A percentile compares a stretch with the other conserved stretches of the same genome.
phyloP scores from a whole-genome alignment of 371 early-diverging fungal species.

The Paraphysoderma sedebokerense region DNA sequence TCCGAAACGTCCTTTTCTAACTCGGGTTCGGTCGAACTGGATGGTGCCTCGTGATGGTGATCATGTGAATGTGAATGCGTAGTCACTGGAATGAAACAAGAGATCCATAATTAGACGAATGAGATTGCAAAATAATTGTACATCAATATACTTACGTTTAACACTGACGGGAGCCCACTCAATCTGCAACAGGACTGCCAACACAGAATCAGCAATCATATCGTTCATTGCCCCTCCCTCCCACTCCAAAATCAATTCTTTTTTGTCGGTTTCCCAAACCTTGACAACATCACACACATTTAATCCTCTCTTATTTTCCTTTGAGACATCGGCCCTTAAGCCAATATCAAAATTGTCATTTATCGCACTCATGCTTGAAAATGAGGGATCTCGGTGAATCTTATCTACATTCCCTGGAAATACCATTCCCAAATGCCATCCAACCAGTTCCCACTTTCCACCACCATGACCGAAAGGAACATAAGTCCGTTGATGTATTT shows the following conservation, averaged over 20 bases:
- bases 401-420: conserved; percentile 68
- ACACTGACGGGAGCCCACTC: conserved; percentile 83
- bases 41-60: too few species aligned
- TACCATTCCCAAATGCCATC: conserved; percentile 81
- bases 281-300: conserved; percentile 62
- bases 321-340: too few species aligned
- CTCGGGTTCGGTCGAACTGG: too few species aligned
- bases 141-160: conserved; percentile 48
- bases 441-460: conserved; percentile 59
- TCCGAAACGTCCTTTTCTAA: too few species aligned
- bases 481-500: conserved; percentile 57
- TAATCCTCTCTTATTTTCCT: too few species aligned
- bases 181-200: conserved; percentile 67
- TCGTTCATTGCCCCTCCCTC: conserved; percentile 78
- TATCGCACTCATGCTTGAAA: too few species aligned
- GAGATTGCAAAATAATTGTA: too few species aligned
- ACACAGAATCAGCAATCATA: conserved; percentile 86
- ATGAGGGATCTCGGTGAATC: too few species aligned
- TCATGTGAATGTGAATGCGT: too few species aligned
- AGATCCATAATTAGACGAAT: too few species aligned
- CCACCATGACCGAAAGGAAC: conserved; percentile 53
- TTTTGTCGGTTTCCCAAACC: conserved; percentile 32
- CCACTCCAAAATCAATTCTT: conserved; percentile 72
- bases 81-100: too few species aligned
- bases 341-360: too few species aligned